These are phyloP conservation scores for Hypoxylon fuscum DNA, from an alignment of 495 filamentous ascomycete genomes.

Conservation along the genomic window DNA sequence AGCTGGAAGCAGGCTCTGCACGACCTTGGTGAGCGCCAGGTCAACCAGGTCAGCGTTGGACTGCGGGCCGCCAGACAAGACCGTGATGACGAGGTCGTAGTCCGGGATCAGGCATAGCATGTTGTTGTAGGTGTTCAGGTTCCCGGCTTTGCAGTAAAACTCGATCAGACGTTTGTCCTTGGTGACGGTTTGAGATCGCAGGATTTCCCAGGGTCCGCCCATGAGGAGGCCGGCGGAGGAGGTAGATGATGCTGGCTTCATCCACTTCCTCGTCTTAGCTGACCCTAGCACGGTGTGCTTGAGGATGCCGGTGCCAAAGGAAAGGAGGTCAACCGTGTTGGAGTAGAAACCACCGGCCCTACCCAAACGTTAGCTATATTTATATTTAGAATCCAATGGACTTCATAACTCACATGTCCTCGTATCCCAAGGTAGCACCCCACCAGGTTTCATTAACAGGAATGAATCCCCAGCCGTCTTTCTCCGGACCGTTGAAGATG, in stretches of 20 bases:
- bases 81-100: conserved; percentile 59
- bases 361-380: conserved; percentile 10
- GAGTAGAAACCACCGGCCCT: conserved; percentile 62
- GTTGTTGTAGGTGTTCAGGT: conserved; percentile 57
- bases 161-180: conserved; percentile 54
- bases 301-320: conserved; percentile 60
- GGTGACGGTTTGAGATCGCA: conserved; percentile 45
- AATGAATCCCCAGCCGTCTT: conserved; percentile 51
- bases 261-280: conserved; percentile 60
- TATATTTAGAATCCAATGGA: conserved; percentile 3
- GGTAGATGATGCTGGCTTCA: conserved; percentile 62
- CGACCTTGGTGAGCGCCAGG: conserved; percentile 45
- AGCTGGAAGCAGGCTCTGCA: conserved; percentile 51
- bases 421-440: conserved; percentile 54
- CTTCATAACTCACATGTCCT: conserved; percentile 51
- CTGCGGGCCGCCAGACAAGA: conserved; percentile 53
- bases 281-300: conserved; percentile 53
- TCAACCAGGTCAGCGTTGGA: conserved; percentile 35
- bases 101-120: conserved; percentile 60
- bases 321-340: conserved; percentile 60
- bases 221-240: conserved; percentile 53
- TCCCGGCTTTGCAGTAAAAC: conserved; percentile 66
- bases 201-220: conserved; percentile 68
- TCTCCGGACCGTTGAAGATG: conserved; percentile 43
- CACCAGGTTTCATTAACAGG: conserved; percentile 49